A percentile compares a stretch with the other conserved stretches of the same genome.
Conservation (phyloP, 139 green algal species). For the Asterochloris erici region DNA sequence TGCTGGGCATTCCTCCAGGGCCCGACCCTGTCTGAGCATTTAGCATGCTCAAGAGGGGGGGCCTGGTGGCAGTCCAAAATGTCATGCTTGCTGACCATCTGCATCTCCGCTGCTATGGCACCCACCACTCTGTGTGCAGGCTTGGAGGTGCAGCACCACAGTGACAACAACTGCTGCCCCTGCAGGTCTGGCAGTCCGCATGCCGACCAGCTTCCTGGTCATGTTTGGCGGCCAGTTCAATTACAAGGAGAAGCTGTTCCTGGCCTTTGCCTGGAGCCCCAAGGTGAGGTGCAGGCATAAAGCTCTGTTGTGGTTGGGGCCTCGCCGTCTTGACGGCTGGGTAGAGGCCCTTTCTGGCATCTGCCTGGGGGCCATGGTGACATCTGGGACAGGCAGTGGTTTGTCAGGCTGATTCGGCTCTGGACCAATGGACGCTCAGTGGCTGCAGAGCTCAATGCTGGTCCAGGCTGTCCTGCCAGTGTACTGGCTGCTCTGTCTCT, state of each 20-base stretch:
- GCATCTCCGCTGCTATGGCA: not conserved
- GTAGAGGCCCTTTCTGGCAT: not conserved
- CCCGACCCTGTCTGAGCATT: no score
- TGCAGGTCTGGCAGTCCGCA: slow-evolving; percentile 54
- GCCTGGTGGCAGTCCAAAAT: no score
- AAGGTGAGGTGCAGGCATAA: slow-evolving; percentile 38
- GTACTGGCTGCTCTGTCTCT: no score
- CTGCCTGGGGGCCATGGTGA: not conserved
- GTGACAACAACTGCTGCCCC: no score
- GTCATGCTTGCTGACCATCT: not conserved
- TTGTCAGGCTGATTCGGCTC: no score
- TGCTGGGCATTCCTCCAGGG: not conserved
- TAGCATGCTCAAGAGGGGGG: no score
- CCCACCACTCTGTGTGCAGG: not conserved
- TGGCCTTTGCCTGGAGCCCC: slow-evolving; percentile 73
- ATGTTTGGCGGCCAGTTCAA: slow-evolving; percentile 52
- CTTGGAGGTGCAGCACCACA: no score
- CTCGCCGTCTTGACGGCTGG: not conserved
- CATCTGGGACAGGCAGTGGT: no score
- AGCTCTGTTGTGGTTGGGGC: not conserved
- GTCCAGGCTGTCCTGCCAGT: no score
- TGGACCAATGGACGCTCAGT: no score
- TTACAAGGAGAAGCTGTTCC: slow-evolving; percentile 66
- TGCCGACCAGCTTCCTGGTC: slow-evolving; percentile 43
- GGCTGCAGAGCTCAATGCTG: no score